phyloP scores from a whole-genome alignment of 768 basidiomycete species.

The Boletus fagicola region DNA sequence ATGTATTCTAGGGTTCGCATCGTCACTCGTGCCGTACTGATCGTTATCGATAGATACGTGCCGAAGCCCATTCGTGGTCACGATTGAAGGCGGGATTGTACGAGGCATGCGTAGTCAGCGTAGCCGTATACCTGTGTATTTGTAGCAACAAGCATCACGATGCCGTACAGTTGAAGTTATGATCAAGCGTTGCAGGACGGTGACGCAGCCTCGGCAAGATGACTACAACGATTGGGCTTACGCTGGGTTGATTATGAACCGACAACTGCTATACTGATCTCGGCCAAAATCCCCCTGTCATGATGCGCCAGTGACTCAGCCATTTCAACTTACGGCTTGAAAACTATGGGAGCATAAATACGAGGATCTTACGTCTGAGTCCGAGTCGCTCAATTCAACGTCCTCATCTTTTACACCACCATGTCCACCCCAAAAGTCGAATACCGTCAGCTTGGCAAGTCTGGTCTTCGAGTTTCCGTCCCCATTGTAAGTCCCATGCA shows the following conservation, averaged over 20 bases:
- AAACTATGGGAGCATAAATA: background rate
- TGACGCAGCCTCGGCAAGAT: too few relatives aligned
- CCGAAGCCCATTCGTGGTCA: constrained; percentile 21
- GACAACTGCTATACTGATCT: too few relatives aligned
- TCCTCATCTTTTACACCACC: background rate
- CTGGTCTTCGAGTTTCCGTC: constrained; percentile 35
- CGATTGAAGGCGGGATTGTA: background rate
- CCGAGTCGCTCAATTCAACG: background rate
- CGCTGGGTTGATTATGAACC: too few relatives aligned
- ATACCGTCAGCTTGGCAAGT: constrained; percentile 32
- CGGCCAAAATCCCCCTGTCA: too few relatives aligned
- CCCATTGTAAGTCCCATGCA: constrained; percentile 29
- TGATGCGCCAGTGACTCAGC: too few relatives aligned
- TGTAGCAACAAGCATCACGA: background rate
- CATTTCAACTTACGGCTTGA: too few relatives aligned
- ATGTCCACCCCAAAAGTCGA: constrained; percentile 22
- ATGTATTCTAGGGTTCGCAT: background rate
- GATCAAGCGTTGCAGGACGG: background rate
- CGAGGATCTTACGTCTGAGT: too few relatives aligned
- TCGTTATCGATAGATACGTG: background rate
- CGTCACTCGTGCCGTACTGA: constrained; percentile 1
- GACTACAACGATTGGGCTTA: too few relatives aligned
- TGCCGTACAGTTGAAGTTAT: background rate
- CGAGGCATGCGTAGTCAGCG: background rate
- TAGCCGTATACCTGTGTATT: background rate